A percentile compares a stretch with the other conserved stretches of the same genome.
Evolutionary conservation across 352 stramenopile genomes (phyloP).

Genomic region (Globisporangium paroecandrum): DNA sequence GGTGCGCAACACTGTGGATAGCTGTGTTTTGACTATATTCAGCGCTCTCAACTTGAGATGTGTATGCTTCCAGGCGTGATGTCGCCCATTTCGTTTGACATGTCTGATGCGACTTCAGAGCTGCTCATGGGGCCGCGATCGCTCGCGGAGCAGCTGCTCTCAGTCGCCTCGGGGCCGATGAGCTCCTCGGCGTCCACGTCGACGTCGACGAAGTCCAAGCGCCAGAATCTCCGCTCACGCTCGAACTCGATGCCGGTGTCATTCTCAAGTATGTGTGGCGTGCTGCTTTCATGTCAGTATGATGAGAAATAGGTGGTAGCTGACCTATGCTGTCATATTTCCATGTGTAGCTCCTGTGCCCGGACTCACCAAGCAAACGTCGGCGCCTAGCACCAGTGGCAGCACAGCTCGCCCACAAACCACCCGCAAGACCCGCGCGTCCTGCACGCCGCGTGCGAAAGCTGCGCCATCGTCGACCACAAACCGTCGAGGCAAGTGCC

Average conservation of each 20-base stretch:
- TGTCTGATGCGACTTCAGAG: slow-evolving; percentile 7
- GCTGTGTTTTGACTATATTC: too few species aligned
- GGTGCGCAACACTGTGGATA: slow-evolving; percentile 3
- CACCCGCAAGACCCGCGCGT: slow-evolving; percentile 31
- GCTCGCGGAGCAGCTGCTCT: slow-evolving; percentile 14
- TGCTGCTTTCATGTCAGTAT: not conserved
- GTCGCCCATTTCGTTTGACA: slow-evolving; percentile 15
- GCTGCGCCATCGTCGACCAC: slow-evolving; percentile 6
- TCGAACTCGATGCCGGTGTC: slow-evolving; percentile 79
- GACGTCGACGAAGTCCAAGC: slow-evolving; percentile 11
- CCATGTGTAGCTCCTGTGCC: not conserved
- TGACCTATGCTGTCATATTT: not conserved
- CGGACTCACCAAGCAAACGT: slow-evolving; percentile 9
- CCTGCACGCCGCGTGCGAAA: slow-evolving; percentile 33
- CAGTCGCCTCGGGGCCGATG: not conserved
- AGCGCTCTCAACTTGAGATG: not conserved
- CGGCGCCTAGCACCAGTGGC: slow-evolving; percentile 2
- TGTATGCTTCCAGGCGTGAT: slow-evolving; percentile 8
- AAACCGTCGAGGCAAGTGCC: slow-evolving; percentile 35
- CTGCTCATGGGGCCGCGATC: slow-evolving; percentile 15
- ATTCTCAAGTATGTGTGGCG: slow-evolving; percentile 22
- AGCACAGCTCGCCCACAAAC: slow-evolving; percentile 13
- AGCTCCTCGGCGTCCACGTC: not conserved
- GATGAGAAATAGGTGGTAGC: not conserved
- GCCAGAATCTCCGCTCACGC: slow-evolving; percentile 43